Evolutionary conservation across 805 yeast genomes (phyloP), one percentile per base, ranked within the genome.

Genomic region (Spathaspora boniae): DNA sequence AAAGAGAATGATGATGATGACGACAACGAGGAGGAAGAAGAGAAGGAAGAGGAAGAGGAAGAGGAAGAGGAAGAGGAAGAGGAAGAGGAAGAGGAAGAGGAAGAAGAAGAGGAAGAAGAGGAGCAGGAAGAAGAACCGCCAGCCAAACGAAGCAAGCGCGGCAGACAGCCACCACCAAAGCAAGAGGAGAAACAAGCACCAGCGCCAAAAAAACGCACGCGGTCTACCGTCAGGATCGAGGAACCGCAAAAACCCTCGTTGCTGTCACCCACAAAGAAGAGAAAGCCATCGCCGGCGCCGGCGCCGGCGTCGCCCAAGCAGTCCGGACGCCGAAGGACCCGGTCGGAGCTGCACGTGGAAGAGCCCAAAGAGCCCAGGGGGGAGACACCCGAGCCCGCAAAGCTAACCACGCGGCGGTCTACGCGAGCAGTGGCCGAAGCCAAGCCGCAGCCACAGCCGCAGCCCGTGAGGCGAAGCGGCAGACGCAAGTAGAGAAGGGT

Each of bases 31-130:
- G 25, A 34, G 15, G 37, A 31, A 5, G 29, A 32, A 21, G 18
- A 32, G 23, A 42, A 34, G 5, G 49, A 37, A 11, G 44, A 40
- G 14, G 43, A 42, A 14, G 29, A 31, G 12, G 40, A 36, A n/a
- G 40, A 41, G 23, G 16, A 31, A 19, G 23, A 9, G 15, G 35
- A 6, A n/a, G 8, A 32, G 17, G 20, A 29, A 24, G 26, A 30
- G 17, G 27, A 24, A 7, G 22, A 22, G 8, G 23, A 27, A 22
- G 27, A 19, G 23, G 36, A 40, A 15, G 29, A 36, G 9, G 57
- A 51, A 8, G 51, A 60, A n/a, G 53, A 48, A 37, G 45, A 53
- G 16, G 51, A 9, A 15, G 42, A 31, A 31, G 22, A 21, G n/a
- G 29, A 31, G 26, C 6, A 20, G 25, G 21, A 31, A 11, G 3